Evolutionary conservation across 2,329 filamentous ascomycete species (phyloP).

Genomic region (Ascosphaera apis): DNA sequence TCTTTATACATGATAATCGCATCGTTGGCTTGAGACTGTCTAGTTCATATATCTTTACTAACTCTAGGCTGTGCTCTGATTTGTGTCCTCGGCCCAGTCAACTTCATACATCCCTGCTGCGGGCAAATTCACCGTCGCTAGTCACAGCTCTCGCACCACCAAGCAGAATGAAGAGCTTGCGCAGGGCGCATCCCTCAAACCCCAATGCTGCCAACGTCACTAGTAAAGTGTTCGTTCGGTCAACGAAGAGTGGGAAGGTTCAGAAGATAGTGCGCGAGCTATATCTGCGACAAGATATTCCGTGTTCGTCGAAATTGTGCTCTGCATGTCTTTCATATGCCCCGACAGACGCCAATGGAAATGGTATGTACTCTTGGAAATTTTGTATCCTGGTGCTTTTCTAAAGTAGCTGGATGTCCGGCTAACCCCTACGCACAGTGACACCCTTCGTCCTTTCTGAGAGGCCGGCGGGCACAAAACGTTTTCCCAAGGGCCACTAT

Average conservation of each 20-base stretch:
- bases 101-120: too few relatives aligned
- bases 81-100: too few relatives aligned
- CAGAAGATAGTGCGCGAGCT: constrained; percentile 97
- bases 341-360: constrained; percentile 55
- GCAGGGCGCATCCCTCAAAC: constrained; percentile 30
- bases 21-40: too few relatives aligned
- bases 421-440: constrained; percentile 24
- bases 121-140: too few relatives aligned
- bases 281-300: constrained; percentile 89
- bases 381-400: not conserved
- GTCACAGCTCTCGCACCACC: too few relatives aligned
- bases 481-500: constrained; percentile 74
- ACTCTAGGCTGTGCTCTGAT: too few relatives aligned
- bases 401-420: constrained; percentile 1
- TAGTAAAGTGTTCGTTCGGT: constrained; percentile 88
- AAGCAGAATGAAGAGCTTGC: constrained; percentile 34
- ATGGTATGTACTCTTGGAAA: constrained; percentile 30
- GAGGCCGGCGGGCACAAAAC: constrained; percentile 60
- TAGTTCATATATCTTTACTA: too few relatives aligned
- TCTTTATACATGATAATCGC: too few relatives aligned
- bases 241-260: constrained; percentile 86
- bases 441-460: constrained; percentile 73
- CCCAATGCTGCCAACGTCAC: constrained; percentile 50
- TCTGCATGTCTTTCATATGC: constrained; percentile 48
- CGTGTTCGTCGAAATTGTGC: constrained; percentile 84